Conservation (phyloP, 2,329 filamentous ascomycete species). For the Dactylonectria macrodidyma region DNA sequence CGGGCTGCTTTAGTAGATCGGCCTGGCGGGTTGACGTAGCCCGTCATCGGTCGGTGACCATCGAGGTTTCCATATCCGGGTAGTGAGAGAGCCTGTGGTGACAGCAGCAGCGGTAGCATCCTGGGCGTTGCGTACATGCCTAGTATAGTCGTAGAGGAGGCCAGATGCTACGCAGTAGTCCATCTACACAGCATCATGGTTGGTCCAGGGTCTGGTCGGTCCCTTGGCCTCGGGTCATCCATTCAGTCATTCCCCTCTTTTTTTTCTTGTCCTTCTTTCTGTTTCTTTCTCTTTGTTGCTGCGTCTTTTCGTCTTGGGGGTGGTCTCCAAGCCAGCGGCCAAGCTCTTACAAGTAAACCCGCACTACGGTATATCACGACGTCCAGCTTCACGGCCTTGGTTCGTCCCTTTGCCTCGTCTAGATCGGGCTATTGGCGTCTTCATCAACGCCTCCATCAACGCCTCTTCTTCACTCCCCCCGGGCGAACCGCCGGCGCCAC, state of each 20-base stretch:
- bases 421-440: constrained; percentile 16
- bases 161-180: constrained; percentile 1
- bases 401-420: neutral
- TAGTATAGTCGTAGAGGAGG: neutral
- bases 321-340: neutral
- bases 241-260: no score
- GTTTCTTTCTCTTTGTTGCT: neutral
- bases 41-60: no score
- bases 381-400: neutral
- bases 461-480: neutral
- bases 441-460: neutral
- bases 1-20: neutral
- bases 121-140: no score
- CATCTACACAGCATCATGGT: neutral
- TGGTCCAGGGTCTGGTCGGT: neutral
- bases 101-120: no score
- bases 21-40: no score
- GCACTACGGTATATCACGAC: neutral
- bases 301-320: neutral
- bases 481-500: constrained; percentile 1
- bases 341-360: neutral
- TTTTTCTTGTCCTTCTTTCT: neutral
- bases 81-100: no score
- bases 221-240: constrained; percentile 9
- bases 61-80: no score